phyloP scores from a whole-genome alignment of 768 basidiomycete species.

The Aureoboletus auriporus region DNA sequence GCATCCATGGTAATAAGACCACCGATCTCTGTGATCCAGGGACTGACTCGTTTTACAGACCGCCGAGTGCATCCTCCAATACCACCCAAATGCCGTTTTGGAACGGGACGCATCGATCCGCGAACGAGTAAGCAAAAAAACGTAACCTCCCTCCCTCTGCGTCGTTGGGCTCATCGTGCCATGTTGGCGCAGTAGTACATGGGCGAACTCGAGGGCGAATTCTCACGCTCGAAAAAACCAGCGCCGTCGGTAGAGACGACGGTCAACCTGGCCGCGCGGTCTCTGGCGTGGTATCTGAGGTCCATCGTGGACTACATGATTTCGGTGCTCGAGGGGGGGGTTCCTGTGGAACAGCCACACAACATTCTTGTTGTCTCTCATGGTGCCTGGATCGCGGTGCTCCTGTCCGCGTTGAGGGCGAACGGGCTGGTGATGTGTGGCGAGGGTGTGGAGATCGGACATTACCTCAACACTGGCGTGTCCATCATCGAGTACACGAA shows the following conservation, averaged over 20 bases:
- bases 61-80: constrained; percentile 55
- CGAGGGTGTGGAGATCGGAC: constrained; percentile 26
- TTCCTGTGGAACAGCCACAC: constrained; percentile 27
- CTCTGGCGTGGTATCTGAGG: constrained; percentile 58
- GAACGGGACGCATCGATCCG: constrained; percentile 46
- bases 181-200: constrained; percentile 40
- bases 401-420: constrained; percentile 47
- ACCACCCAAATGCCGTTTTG: constrained; percentile 45
- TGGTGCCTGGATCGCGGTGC: constrained; percentile 55
- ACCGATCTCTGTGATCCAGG: neutral
- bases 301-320: constrained; percentile 35
- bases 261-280: constrained; percentile 45
- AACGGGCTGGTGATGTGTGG: constrained; percentile 36
- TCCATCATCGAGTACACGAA: constrained; percentile 53
- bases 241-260: constrained; percentile 24
- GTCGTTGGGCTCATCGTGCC: neutral
- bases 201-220: constrained; percentile 58
- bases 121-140: constrained; percentile 51
- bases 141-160: neutral
- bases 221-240: constrained; percentile 8
- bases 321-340: constrained; percentile 13
- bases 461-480: constrained; percentile 33
- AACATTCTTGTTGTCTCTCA: constrained; percentile 62
- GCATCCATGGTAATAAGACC: constrained; percentile 53
- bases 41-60: constrained; percentile 43